Conservation (phyloP, 164 flowering plant genomes). For the Chimonanthus praecox region DNA sequence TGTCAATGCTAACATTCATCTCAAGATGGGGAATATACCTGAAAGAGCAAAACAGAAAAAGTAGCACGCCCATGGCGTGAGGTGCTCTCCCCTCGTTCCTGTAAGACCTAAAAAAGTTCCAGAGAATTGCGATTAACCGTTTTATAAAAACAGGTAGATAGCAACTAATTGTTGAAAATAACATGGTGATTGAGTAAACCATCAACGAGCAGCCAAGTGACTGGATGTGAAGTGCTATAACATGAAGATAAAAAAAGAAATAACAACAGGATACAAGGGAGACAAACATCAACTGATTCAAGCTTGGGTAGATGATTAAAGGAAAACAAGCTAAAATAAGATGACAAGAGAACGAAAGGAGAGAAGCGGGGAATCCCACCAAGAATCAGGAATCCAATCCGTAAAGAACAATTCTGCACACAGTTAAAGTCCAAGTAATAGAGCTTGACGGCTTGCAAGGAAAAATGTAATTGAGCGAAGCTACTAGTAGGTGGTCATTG, state of each 20-base stretch:
- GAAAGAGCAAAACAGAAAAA: constrained; percentile 94
- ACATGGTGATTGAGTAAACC: no score
- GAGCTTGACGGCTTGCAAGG: no score
- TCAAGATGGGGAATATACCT: constrained; percentile 41
- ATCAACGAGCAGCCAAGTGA: background rate
- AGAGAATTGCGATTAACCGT: background rate
- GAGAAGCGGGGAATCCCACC: background rate
- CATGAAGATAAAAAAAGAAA: background rate
- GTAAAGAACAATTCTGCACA: no score
- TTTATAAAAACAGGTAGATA: no score
- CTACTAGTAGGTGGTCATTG: no score
- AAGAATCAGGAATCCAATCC: background rate
- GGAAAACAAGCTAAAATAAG: background rate
- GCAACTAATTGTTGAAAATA: no score
- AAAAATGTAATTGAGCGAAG: no score
- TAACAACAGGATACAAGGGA: no score
- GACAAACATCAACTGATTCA: no score
- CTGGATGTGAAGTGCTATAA: background rate
- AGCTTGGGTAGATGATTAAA: background rate
- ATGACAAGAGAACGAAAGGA: background rate
- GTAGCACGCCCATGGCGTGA: constrained; percentile 99
- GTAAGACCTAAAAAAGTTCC: constrained; percentile 63
- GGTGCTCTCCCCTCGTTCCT: constrained; percentile 99
- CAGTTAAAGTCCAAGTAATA: no score
- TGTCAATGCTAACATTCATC: background rate